These are phyloP conservation scores for Puccinellia tenuiflora DNA, from an alignment of 176 grass and related monocot genomes.

Conservation along the genomic window DNA sequence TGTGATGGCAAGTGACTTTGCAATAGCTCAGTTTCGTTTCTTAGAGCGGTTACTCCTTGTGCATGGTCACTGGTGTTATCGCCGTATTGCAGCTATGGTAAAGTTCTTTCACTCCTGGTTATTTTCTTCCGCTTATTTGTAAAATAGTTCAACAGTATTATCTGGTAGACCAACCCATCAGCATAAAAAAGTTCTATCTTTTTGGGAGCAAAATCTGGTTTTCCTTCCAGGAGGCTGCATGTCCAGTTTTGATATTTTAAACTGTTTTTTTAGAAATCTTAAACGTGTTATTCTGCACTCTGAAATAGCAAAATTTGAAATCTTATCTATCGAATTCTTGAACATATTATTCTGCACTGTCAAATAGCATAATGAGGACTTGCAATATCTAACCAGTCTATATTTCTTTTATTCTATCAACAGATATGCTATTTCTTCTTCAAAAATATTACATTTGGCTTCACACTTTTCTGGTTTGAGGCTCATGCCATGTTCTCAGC, in stretches of 20 bases:
- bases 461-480: conserved; percentile 89
- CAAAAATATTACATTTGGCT: conserved; percentile 86
- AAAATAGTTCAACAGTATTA: neutral
- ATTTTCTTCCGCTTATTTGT: neutral
- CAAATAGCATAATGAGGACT: conserved; percentile 4
- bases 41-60: conserved; percentile 81
- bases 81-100: conserved; percentile 94
- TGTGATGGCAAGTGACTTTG: conserved; percentile 89
- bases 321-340: neutral
- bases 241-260: neutral
- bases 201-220: neutral
- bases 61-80: conserved; percentile 98
- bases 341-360: conserved; percentile 1
- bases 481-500: conserved; percentile 89
- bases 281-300: neutral
- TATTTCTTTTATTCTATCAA: conserved; percentile 24
- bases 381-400: conserved; percentile 22
- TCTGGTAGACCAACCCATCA: neutral
- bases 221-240: neutral
- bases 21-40: conserved; percentile 89
- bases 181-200: neutral
- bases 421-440: conserved; percentile 99
- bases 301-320: neutral
- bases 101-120: neutral
- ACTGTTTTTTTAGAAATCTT: neutral